A percentile compares a stretch with the other conserved stretches of the same genome.
Evolutionary conservation across 192 early-diverging fungal species (phyloP).

Genomic region (Thamnidium elegans): DNA sequence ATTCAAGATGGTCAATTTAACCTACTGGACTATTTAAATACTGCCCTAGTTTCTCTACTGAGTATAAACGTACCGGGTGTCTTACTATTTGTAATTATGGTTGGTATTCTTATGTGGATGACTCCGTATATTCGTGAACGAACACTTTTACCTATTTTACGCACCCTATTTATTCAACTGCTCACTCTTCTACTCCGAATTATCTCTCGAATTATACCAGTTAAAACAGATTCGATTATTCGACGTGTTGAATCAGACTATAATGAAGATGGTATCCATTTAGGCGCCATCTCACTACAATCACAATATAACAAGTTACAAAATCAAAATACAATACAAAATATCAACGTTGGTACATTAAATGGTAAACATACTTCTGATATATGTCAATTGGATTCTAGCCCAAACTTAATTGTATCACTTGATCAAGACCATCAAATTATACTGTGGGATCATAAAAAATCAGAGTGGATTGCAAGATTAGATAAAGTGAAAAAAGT

Average conservation of each 20-base stretch:
- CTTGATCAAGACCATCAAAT: slow-evolving; percentile 29
- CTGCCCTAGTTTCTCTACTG: slow-evolving; percentile 2
- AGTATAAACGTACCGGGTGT: slow-evolving; percentile 30
- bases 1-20: neutral
- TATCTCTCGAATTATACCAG: neutral
- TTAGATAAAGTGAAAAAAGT: slow-evolving; percentile 21
- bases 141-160: slow-evolving; percentile 18
- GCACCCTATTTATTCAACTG: neutral
- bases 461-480: slow-evolving; percentile 25
- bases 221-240: neutral
- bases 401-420: slow-evolving; percentile 19
- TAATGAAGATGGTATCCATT: slow-evolving; percentile 25
- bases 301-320: slow-evolving; percentile 15
- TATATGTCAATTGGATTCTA: slow-evolving; percentile 10
- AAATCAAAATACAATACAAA: slow-evolving; percentile 12
- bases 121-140: slow-evolving; percentile 17
- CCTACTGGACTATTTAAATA: neutral
- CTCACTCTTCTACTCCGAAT: neutral
- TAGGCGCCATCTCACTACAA: slow-evolving; percentile 32
- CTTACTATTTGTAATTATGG: slow-evolving; percentile 18
- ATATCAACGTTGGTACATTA: slow-evolving; percentile 22
- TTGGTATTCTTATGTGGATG: slow-evolving; percentile 29
- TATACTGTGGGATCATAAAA: slow-evolving; percentile 28
- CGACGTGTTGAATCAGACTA: slow-evolving; percentile 20
- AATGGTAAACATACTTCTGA: slow-evolving; percentile 32